Conservation (phyloP, 352 stramenopile species). For the Blastocystis hominis region DNA sequence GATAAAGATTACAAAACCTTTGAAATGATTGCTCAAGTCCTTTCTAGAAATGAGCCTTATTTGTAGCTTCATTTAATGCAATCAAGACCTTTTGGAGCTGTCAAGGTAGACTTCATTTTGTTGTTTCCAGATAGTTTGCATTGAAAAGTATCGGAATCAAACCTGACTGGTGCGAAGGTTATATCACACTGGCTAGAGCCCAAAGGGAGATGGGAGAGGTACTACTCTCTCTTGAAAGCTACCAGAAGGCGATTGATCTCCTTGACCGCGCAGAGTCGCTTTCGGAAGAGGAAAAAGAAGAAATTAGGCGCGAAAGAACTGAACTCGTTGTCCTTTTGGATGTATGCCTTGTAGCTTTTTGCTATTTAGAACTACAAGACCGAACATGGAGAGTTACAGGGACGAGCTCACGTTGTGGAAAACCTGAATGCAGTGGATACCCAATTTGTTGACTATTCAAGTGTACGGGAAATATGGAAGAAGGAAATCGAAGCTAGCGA, state of each 20-base stretch:
- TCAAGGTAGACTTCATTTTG: neutral
- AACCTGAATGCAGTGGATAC: neutral
- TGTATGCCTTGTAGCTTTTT: neutral
- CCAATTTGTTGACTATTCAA: slow-evolving; percentile 24
- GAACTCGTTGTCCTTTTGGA: neutral
- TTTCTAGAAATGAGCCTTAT: neutral
- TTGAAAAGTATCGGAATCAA: slow-evolving; percentile 26
- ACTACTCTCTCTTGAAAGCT: neutral
- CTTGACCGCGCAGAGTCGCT: neutral
- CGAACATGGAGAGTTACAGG: slow-evolving; percentile 41
- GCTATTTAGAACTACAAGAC: slow-evolving; percentile 25
- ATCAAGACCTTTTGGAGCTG: slow-evolving; percentile 12
- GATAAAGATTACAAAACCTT: slow-evolving; percentile 43
- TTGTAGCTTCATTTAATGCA: slow-evolving; percentile 36
- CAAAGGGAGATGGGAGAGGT: slow-evolving; percentile 51
- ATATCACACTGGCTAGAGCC: slow-evolving; percentile 28
- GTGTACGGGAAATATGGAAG: slow-evolving; percentile 44
- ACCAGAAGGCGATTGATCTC: slow-evolving; percentile 24
- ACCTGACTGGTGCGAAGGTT: slow-evolving; percentile 33
- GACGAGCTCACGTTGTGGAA: slow-evolving; percentile 17
- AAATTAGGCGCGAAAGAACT: neutral
- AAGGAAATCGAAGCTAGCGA: slow-evolving; percentile 40
- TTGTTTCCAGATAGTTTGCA: neutral
- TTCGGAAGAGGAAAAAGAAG: slow-evolving; percentile 33
- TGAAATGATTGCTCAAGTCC: slow-evolving; percentile 48